These are phyloP conservation scores for Lolium rigidum DNA, from an alignment of 176 grass and related monocot genomes.

Conservation along the genomic window DNA sequence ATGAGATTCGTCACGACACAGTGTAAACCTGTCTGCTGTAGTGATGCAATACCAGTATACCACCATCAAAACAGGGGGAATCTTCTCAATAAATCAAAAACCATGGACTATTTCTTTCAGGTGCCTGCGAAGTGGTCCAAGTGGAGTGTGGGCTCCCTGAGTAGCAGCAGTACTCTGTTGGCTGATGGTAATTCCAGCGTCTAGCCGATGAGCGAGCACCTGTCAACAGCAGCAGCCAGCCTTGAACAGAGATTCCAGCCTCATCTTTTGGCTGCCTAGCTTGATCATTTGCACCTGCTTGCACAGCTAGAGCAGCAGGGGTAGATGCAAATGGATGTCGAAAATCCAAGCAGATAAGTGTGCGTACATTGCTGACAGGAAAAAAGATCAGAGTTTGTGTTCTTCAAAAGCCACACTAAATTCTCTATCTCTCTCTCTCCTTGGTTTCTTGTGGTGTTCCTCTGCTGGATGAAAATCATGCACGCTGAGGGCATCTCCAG, in stretches of 20 bases:
- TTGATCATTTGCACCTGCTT: slow-evolving; percentile 48
- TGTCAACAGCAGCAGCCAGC: slow-evolving; percentile 35
- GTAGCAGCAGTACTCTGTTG: slow-evolving; percentile 2
- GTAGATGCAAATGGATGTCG: slow-evolving; percentile 21
- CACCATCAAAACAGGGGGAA: neutral
- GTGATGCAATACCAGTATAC: neutral
- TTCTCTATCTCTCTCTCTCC: neutral
- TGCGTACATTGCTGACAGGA: neutral
- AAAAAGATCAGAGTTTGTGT: slow-evolving; percentile 1
- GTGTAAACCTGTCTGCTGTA: neutral
- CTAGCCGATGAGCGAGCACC: neutral
- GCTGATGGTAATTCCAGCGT: slow-evolving; percentile 31
- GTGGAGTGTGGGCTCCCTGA: slow-evolving; percentile 12
- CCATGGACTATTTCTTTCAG: slow-evolving; percentile 11
- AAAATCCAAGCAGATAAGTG: slow-evolving; percentile 46
- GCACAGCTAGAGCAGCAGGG: neutral
- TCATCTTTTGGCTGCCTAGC: slow-evolving; percentile 57
- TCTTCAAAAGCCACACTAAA: slow-evolving; percentile 45
- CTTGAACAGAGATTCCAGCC: slow-evolving; percentile 64
- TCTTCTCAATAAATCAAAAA: slow-evolving; percentile 14
- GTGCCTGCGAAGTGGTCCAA: slow-evolving; percentile 16
- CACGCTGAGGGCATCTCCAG: no score
- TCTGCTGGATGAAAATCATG: slow-evolving; percentile 8
- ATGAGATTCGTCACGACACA: no score
- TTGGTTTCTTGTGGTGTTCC: neutral